Evolutionary conservation across 1,139 yeast genomes (phyloP).

Genomic region (Blastobotrys elegans): DNA sequence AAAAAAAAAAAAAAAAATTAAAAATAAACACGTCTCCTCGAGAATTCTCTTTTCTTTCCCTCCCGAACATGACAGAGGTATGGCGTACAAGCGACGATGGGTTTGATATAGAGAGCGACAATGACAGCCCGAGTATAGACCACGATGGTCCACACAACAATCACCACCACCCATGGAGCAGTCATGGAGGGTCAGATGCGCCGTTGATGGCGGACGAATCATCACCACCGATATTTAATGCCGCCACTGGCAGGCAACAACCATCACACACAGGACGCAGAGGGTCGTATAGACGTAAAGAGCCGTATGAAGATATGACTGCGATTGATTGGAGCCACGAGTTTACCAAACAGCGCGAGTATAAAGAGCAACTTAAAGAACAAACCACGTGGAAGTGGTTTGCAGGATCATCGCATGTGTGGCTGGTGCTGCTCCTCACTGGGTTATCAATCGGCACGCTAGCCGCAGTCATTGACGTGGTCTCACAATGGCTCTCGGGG

Average conservation of each 20-base stretch:
- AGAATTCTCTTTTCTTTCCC: too few relatives aligned
- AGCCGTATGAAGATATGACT: slow-evolving; percentile 32
- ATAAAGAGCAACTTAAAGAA: slow-evolving; percentile 18
- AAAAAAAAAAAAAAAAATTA: too few relatives aligned
- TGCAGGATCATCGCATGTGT: slow-evolving; percentile 31
- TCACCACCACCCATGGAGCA: neutral
- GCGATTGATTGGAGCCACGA: slow-evolving; percentile 44
- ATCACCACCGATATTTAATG: too few relatives aligned
- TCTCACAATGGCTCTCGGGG: slow-evolving; percentile 60
- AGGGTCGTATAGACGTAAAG: neutral
- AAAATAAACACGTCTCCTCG: too few relatives aligned
- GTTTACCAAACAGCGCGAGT: slow-evolving; percentile 30
- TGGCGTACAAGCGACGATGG: neutral
- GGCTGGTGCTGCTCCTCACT: slow-evolving; percentile 55
- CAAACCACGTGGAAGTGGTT: slow-evolving; percentile 16
- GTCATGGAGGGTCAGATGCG: neutral
- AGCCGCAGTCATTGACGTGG: slow-evolving; percentile 56
- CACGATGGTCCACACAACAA: neutral
- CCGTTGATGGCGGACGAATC: neutral
- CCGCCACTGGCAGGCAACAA: neutral
- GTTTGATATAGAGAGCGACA: neutral
- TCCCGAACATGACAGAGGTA: neutral
- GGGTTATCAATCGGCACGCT: slow-evolving; percentile 56
- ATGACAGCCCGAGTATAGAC: neutral
- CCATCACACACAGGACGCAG: neutral